Percentiles rank a stretch among this genome's conserved stretches.
These are phyloP conservation scores for Pyropia haitanensis DNA, from an alignment of 23 red algal species.

Conservation along the genomic window DNA sequence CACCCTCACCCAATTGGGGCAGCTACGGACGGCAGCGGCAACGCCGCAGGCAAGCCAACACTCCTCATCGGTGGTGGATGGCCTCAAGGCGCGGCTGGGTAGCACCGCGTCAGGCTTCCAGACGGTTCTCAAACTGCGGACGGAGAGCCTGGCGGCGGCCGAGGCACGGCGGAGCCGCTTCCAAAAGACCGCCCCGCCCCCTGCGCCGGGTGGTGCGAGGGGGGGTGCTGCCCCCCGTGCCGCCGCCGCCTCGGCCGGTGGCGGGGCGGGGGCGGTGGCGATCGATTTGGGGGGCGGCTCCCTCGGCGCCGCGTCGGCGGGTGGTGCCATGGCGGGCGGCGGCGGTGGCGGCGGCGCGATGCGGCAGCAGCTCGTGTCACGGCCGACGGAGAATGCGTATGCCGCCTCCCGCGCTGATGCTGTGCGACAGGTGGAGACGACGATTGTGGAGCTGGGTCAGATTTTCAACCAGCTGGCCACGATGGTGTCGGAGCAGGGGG, in stretches of 20 bases:
- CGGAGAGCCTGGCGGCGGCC: conserved; percentile 63
- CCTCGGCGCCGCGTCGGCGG: conserved; percentile 25
- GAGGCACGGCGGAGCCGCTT: conserved; percentile 75
- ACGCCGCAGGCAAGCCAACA: conserved; percentile 68
- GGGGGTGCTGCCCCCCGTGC: conserved; percentile 2
- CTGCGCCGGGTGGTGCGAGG: not conserved
- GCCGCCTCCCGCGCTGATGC: conserved; percentile 75
- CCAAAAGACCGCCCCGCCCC: conserved; percentile 28
- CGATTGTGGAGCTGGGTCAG: conserved; percentile 98
- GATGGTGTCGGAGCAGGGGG: conserved; percentile 98
- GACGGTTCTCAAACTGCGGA: conserved; percentile 84
- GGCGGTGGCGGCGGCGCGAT: conserved; percentile 2
- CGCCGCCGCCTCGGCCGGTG: conserved; percentile 1
- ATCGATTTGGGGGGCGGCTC: conserved; percentile 88
- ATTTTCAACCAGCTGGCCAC: conserved; percentile 97
- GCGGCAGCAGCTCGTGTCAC: conserved; percentile 19
- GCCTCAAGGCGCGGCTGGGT: conserved; percentile 48
- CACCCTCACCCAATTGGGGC: conserved; percentile 67
- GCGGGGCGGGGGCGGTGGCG: conserved; percentile 16
- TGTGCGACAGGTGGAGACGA: conserved; percentile 84
- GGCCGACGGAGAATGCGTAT: conserved; percentile 47
- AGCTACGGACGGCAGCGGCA: conserved; percentile 29
- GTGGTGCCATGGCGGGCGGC: not conserved
- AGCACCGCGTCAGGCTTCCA: conserved; percentile 63
- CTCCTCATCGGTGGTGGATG: conserved; percentile 63